Conservation (phyloP, 768 basidiomycete species). For the Coprinopsis cinerea region DNA sequence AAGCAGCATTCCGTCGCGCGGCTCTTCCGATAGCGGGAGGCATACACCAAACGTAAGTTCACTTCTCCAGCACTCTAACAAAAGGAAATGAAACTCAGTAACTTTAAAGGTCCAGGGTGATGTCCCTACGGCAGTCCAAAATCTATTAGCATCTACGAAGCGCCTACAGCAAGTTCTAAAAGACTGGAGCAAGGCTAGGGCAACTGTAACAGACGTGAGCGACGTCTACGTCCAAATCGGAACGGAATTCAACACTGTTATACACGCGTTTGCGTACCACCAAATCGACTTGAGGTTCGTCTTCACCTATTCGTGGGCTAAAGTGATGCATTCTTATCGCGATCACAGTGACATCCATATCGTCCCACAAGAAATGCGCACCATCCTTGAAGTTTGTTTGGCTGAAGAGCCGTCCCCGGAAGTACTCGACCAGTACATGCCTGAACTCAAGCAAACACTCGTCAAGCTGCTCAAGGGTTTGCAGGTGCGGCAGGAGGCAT, state of each 20-base stretch:
- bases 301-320: neutral
- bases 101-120: constrained; percentile 27
- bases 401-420: constrained; percentile 76
- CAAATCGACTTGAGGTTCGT: constrained; percentile 75
- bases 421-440: constrained; percentile 71
- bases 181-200: constrained; percentile 59
- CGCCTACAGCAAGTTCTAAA: constrained; percentile 68
- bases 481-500: constrained; percentile 62
- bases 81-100: too few species aligned
- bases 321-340: neutral
- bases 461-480: constrained; percentile 80
- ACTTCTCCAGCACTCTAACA: too few species aligned
- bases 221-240: constrained; percentile 87
- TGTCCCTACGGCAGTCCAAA: constrained; percentile 55
- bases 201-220: constrained; percentile 70
- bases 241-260: constrained; percentile 79
- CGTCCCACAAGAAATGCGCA: constrained; percentile 57
- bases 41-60: too few species aligned
- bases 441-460: constrained; percentile 76
- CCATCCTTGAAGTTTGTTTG: constrained; percentile 55
- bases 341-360: constrained; percentile 52
- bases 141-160: constrained; percentile 77
- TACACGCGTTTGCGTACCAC: constrained; percentile 67
- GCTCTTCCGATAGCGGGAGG: too few species aligned
- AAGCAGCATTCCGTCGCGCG: too few species aligned